Base-by-base conservation (phyloP, 192 early-diverging fungal genomes). In the Gryganskiella cystojenkinii region DNA sequence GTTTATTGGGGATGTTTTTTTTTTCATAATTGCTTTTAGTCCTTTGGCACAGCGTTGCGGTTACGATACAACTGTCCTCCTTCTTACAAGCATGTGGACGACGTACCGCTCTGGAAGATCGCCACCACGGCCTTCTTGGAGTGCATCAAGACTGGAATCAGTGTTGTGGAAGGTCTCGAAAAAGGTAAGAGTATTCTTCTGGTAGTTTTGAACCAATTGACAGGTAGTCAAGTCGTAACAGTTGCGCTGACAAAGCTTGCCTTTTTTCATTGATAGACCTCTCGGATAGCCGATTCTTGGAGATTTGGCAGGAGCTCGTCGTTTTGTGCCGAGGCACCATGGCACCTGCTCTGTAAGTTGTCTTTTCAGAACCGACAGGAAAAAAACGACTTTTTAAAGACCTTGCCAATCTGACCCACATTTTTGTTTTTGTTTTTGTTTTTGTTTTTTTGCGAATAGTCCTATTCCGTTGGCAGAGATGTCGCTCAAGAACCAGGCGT, bases 51-150 rank as follows among this genome's bases (percentile, higher is more conserved):
- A 17, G 88, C 92, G 0, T 92, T 96, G 92, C 80, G 84, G 45
- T 76, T 89, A 10, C 91, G 92, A 64, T 91, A 93, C 68, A 85
- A 91, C 17, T 93, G 94, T 46, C 93, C 94, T 14, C 68, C 82
- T n/a, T 85, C 90, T 10, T 90, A 83, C 24, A 86, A 82, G 42
- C 90, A 92, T 68, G 87, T 90, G 10, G 82, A 86, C 63, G 86
- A 90, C 47, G 80, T 85, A 5, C 89, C 92, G 54, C 67, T 96
- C 6, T 96, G 92, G 94, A 89, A 89, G 68, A 68, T 80, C 8
- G 89, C 92, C 7, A 89, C 87, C 0, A 89, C 71, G 28, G 86
- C 88, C 7, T 87, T 88, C 53, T 56, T 90, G 61, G 83, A 87
- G 15, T 84, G 91, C 31, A 68, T 92, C 34, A 81, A 90, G 28